Evolutionary conservation across 75 land plant genomes (phyloP), one percentile per base, ranked within the genome.

Genomic region (Chamaecyparis obtusa): DNA sequence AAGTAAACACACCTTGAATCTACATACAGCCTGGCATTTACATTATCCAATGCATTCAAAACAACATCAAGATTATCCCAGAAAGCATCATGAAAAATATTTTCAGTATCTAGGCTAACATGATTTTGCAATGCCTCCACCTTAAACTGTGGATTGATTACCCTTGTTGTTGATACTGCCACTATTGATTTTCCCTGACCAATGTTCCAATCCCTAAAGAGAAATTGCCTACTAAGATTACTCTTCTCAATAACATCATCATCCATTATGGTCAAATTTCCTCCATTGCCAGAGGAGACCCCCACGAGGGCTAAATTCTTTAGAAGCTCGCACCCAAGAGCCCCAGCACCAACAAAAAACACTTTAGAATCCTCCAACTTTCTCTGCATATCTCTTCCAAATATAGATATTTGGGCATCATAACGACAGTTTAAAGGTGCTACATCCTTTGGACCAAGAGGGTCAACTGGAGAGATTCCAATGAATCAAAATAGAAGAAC

Each of bases 301-400:
- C 99, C 99, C 99, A 97, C 96, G 19, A 97, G 87, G 1, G 99
- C 98, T 19, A 97, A 81, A 87, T 97, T 97, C 87, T 97, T 97
- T 41, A 97, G 86, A 83, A 97, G 94, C 87, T 97, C 99, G 86
- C 99, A 96, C 13, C 99, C 99, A 27, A 96, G 92, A 14, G 99
- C 99, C 87, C 99, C 99, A 87, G 99, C 94, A 78, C 99, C 99
- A 9, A 97, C 96, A 48, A 96, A 86, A 90, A 97, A 97, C 19
- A 95, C 88, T 46, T 93, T 94, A 9, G 97, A 90, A 51, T 94
- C 94, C 75, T 94, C 92, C 64, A 97, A 88, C 85, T 93, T 95
- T 80, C 93, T 94, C 83, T 97, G 99, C 51, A 97, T 67, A 83
- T 92, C 90, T 32, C 89, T 90, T 16, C 99, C 99, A 88, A 97